Evolutionary conservation across 2,329 filamentous ascomycete species (phyloP).

Genomic region (Colletotrichum acutatum): DNA sequence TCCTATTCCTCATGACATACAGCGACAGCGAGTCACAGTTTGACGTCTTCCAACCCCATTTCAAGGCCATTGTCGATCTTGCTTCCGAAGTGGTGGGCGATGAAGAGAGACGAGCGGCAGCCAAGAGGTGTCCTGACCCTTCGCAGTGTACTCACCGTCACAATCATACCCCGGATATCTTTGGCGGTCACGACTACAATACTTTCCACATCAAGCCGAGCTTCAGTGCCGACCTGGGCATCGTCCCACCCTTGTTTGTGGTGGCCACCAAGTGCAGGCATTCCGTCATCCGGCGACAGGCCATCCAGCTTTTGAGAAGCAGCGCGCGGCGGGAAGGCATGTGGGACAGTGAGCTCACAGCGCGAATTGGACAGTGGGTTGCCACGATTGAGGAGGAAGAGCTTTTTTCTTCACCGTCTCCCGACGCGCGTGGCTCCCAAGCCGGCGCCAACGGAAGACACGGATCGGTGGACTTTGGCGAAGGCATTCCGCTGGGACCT

Average conservation of each 20-base stretch:
- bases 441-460: conserved; percentile 38
- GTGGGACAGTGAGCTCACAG: conserved; percentile 73
- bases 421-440: conserved; percentile 41
- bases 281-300: conserved; percentile 64
- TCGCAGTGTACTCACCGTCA: conserved; percentile 55
- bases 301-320: conserved; percentile 69
- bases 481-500: conserved; percentile 47
- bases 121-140: conserved; percentile 56
- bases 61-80: conserved; percentile 66
- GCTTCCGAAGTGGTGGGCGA: conserved; percentile 70
- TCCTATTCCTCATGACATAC: conserved; percentile 71
- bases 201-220: conserved; percentile 67
- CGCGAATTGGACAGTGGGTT: conserved; percentile 66
- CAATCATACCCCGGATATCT: conserved; percentile 47
- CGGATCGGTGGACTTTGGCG: conserved; percentile 48
- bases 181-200: conserved; percentile 55
- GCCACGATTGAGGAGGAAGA: conserved; percentile 65
- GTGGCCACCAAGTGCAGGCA: conserved; percentile 75
- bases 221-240: conserved; percentile 73
- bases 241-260: conserved; percentile 73
- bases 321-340: conserved; percentile 74
- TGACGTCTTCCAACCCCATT: conserved; percentile 63
- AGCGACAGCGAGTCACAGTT: conserved; percentile 68
- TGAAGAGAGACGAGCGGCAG: conserved; percentile 63
- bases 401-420: conserved; percentile 38